Base-by-base conservation (phyloP, 176 grass and related monocot species). In the Puccinellia tenuiflora region DNA sequence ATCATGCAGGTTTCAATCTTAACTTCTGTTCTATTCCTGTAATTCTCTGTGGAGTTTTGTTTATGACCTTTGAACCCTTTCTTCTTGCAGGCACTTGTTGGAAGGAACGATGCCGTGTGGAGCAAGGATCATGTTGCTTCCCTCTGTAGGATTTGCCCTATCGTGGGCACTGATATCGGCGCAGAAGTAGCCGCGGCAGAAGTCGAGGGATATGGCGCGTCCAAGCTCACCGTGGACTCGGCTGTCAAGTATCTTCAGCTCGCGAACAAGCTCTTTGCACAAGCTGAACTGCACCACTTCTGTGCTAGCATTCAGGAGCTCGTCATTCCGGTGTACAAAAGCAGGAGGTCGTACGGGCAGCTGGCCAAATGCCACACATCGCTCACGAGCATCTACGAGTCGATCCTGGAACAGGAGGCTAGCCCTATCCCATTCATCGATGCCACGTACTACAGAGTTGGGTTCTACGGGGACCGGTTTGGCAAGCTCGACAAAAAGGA, bases 171-270 rank as follows among this genome's bases (percentile, higher is more conserved):
- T 93, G 97, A 95, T 79, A 75, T 96, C 40, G 90, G 79, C 2
- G 79, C 89, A 42, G 97, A 99, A 86, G 79, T 82, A 73, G 90
- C 91, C 72, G 97, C 97, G 53, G 97, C 97, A 67, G 97, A 99
- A 83, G 97, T 99, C 24, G 97, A 99, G 85, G 97, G 97, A 73
- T 99, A 99, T 76, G 97, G 97, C 50, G 97, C 97, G 77, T 96
- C 97, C 43, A 99, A 99, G 77, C 76, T 99, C 54, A 96, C 93
- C 0, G 93, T 96, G 38, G 93, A 99, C 84, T 92, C 93, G 42
- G 97, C 97, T 38, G 97, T 96, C 60, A 96, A 99, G 76, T 99
- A 99, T 90, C 97, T 99, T 83, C 93, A 99, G 84, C 91, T 94
- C 52, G 97, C 93, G 20, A 89, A 96, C 72, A 99, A 94, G 50